phyloP scores from a whole-genome alignment of 495 filamentous ascomycete genomes.

The Penicillium paradoxum region DNA sequence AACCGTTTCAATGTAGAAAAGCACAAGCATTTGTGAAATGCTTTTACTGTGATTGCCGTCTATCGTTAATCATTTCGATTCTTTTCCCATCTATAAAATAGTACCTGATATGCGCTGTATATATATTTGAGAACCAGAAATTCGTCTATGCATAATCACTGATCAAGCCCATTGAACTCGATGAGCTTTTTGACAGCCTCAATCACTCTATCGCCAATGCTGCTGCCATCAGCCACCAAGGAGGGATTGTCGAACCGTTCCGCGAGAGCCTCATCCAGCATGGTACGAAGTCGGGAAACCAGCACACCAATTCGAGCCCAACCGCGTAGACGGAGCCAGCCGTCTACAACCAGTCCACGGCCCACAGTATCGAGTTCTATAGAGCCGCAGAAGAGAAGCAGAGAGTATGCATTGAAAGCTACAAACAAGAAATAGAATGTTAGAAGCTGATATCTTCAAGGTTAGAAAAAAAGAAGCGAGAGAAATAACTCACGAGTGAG shows the following conservation, averaged over 20 bases:
- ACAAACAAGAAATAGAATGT: conserved; percentile 8
- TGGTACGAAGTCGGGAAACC: conserved; percentile 72
- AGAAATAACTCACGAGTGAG: conserved; percentile 64
- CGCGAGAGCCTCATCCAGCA: conserved; percentile 81
- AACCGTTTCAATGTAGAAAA: no score
- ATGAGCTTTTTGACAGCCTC: conserved; percentile 70
- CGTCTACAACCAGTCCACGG: conserved; percentile 84
- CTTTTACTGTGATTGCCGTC: neutral
- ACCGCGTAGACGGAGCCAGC: conserved; percentile 82
- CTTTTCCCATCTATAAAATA: neutral
- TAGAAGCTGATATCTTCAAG: neutral
- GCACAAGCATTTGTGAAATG: neutral
- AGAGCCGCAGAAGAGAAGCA: conserved; percentile 84
- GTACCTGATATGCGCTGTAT: neutral
- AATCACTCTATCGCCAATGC: conserved; percentile 61
- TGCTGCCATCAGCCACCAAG: conserved; percentile 21
- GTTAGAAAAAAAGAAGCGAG: neutral
- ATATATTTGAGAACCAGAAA: neutral
- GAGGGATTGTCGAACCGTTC: conserved; percentile 72
- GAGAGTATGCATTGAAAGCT: conserved; percentile 88
- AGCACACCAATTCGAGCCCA: conserved; percentile 95
- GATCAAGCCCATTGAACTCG: conserved; percentile 83
- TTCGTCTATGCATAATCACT: conserved; percentile 26
- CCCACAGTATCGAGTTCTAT: conserved; percentile 84
- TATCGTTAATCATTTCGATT: conserved; percentile 1